Conservation (phyloP, 2,329 filamentous ascomycete species). For the Fusarium sublunatum region DNA sequence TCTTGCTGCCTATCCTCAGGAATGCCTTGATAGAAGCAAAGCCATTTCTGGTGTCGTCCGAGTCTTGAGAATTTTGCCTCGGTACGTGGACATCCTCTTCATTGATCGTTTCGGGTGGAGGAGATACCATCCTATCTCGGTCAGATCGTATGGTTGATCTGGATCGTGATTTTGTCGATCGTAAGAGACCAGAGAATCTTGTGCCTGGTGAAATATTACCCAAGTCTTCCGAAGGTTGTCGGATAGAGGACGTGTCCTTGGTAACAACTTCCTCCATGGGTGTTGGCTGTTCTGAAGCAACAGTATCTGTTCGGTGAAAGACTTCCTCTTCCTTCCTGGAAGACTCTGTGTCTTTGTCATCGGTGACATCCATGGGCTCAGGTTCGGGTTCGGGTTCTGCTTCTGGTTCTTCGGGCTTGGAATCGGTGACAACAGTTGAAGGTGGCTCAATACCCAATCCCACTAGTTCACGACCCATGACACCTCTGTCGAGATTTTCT, state of each 20-base stretch:
- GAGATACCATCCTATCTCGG: conserved; percentile 53
- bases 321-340: conserved; percentile 42
- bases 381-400: conserved; percentile 15
- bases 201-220: conserved; percentile 41
- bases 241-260: conserved; percentile 37
- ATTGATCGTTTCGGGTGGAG: conserved; percentile 55
- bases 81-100: conserved; percentile 62
- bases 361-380: conserved; percentile 41
- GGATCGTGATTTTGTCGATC: conserved; percentile 61
- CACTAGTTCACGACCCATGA: conserved; percentile 67
- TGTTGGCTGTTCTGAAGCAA: conserved; percentile 38
- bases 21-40: conserved; percentile 75
- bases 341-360: conserved; percentile 30
- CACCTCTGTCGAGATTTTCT: conserved; percentile 69
- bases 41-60: conserved; percentile 60
- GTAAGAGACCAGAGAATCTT: conserved; percentile 54
- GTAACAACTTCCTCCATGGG: conserved; percentile 41
- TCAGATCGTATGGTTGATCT: conserved; percentile 60
- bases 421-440: conserved; percentile 67
- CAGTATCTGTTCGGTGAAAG: conserved; percentile 49
- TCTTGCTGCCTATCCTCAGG: conserved; percentile 75
- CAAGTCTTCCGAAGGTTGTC: conserved; percentile 40
- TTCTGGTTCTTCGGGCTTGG: conserved; percentile 53
- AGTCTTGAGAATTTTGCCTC: conserved; percentile 67
- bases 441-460: conserved; percentile 68